These are phyloP conservation scores for Xylaria sp. DNA, from an alignment of 2,329 filamentous ascomycete genomes.

Conservation along the genomic window DNA sequence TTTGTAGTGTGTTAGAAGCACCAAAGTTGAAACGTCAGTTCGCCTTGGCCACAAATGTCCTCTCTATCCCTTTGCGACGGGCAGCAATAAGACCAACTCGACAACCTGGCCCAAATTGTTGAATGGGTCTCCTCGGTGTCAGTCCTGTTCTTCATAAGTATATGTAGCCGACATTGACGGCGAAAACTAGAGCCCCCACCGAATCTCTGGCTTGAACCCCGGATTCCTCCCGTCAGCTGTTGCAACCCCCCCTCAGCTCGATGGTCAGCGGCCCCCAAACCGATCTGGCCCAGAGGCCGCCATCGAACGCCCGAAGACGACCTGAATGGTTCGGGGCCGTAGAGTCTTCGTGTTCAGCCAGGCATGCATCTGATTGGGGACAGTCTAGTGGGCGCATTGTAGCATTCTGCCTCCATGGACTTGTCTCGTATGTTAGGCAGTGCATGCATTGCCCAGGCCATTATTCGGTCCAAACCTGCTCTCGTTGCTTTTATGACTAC, in stretches of 20 bases:
- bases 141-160: background rate
- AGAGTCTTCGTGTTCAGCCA: background rate
- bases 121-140: too few relatives aligned
- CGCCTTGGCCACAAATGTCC: background rate
- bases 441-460: too few relatives aligned
- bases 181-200: background rate
- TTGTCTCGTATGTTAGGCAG: too few relatives aligned
- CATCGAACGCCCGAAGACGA: conserved; percentile 7
- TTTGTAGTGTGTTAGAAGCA: background rate
- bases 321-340: conserved; percentile 2
- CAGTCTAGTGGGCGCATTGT: background rate
- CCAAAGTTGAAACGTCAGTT: conserved; percentile 10
- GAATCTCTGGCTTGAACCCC: conserved; percentile 12
- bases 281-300: conserved; percentile 7
- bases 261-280: conserved; percentile 16
- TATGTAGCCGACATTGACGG: background rate
- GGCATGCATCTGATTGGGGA: background rate
- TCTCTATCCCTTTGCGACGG: background rate
- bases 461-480: too few relatives aligned
- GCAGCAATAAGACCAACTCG: too few relatives aligned
- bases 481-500: too few relatives aligned
- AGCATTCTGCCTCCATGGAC: too few relatives aligned
- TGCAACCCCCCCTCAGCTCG: conserved; percentile 9
- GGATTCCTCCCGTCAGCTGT: conserved; percentile 17
- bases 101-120: too few relatives aligned